Evolutionary conservation across 2,329 filamentous ascomycete species (phyloP).

Genomic region (Calonectria multiphialidica): DNA sequence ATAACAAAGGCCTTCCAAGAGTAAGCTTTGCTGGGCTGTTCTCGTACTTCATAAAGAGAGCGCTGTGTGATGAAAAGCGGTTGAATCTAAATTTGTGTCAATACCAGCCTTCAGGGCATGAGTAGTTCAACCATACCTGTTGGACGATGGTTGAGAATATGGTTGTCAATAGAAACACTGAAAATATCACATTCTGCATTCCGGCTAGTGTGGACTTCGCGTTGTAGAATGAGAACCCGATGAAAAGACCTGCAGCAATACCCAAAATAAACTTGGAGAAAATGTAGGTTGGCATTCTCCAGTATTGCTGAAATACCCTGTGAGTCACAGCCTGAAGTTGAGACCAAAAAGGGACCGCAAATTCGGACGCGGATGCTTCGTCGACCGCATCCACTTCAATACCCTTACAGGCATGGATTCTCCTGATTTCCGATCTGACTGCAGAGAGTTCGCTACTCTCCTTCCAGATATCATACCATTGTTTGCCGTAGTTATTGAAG

Average conservation of each 20-base stretch:
- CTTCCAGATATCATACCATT: conserved; percentile 79
- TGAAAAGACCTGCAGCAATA: conserved; percentile 73
- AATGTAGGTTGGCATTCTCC: conserved; percentile 83
- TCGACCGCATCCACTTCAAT: conserved; percentile 28
- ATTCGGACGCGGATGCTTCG: conserved; percentile 51
- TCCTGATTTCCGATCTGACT: conserved; percentile 72
- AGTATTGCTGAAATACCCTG: conserved; percentile 86
- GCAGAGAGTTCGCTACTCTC: conserved; percentile 62
- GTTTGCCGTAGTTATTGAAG: conserved; percentile 53
- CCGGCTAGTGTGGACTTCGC: conserved; percentile 70
- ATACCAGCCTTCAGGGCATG: conserved; percentile 46
- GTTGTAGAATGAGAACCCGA: conserved; percentile 79
- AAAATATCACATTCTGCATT: conserved; percentile 81
- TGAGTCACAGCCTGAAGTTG: conserved; percentile 66
- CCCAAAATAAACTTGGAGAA: conserved; percentile 77
- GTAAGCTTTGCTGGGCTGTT: conserved; percentile 80
- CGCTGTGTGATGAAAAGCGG: conserved; percentile 82
- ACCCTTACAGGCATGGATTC: conserved; percentile 66
- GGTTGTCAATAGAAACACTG: conserved; percentile 80
- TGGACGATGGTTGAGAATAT: conserved; percentile 79
- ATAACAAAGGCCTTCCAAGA: conserved; percentile 81
- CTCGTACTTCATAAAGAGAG: conserved; percentile 81
- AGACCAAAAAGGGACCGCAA: conserved; percentile 78
- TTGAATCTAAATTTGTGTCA: conserved; percentile 66
- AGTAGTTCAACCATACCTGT: conserved; percentile 53